phyloP scores from a whole-genome alignment of 2,329 filamentous ascomycete genomes.

The Tolypocladium cylindrosporum region DNA sequence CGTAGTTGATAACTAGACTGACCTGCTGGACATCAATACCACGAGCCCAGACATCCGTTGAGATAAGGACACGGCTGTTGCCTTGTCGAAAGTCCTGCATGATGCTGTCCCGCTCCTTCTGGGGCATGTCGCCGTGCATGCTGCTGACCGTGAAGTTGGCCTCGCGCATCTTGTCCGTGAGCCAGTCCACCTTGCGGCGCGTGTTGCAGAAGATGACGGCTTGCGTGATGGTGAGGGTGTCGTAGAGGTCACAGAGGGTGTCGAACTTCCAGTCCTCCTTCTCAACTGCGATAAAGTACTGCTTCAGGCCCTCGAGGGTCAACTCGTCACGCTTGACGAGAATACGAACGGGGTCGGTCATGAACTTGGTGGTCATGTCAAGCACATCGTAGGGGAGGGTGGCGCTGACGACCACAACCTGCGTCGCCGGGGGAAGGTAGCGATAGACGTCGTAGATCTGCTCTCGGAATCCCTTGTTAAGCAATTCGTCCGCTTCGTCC shows the following conservation, averaged over 20 bases:
- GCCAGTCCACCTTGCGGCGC: conserved; percentile 96
- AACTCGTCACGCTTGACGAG: conserved; percentile 98
- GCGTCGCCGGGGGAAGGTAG: conserved; percentile 89
- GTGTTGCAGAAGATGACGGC: conserved; percentile 99
- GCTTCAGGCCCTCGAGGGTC: conserved; percentile 93
- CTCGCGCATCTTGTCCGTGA: conserved; percentile 98
- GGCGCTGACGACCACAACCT: conserved; percentile 96
- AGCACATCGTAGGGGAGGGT: conserved; percentile 96
- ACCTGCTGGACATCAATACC: conserved; percentile 99
- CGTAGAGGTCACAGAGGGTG: conserved; percentile 95
- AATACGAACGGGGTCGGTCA: conserved; percentile 95
- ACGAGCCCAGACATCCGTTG: conserved; percentile 94
- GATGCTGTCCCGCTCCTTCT: conserved; percentile 95
- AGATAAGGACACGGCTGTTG: conserved; percentile 91
- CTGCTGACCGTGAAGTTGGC: conserved; percentile 97
- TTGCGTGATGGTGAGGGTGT: conserved; percentile 96
- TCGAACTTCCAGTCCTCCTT: conserved; percentile 99
- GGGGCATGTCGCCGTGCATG: conserved; percentile 99
- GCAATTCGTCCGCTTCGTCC: conserved; percentile 52
- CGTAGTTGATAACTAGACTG: conserved; percentile 97
- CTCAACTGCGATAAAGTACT: conserved; percentile 98
- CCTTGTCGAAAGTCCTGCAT: conserved; percentile 99
- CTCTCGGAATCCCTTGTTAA: conserved; percentile 93
- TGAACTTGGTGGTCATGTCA: conserved; percentile 99
- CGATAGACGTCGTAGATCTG: conserved; percentile 99